These are phyloP conservation scores for Fusarium scirpi DNA, from an alignment of 2,329 filamentous ascomycete genomes.

Conservation along the genomic window DNA sequence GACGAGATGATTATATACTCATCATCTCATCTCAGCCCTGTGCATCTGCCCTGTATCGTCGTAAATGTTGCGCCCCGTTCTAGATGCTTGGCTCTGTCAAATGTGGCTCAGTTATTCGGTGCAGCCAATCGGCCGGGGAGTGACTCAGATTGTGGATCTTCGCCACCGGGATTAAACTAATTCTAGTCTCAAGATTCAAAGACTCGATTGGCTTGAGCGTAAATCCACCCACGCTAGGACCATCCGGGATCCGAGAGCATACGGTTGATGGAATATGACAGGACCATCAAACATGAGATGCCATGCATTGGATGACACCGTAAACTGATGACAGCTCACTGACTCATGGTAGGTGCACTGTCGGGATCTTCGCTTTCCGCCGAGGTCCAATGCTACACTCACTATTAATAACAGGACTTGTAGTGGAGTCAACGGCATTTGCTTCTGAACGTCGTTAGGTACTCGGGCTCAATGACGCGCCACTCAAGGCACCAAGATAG, in stretches of 20 bases:
- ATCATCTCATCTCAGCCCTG: slow-evolving; percentile 1
- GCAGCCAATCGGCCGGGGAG: slow-evolving; percentile 11
- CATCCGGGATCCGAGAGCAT: background rate
- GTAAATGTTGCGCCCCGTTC: background rate
- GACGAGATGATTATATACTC: slow-evolving; percentile 8
- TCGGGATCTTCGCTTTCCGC: background rate
- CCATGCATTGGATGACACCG: background rate
- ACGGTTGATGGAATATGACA: background rate
- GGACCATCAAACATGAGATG: background rate
- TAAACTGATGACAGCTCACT: background rate
- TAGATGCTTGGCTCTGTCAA: background rate
- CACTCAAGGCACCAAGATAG: background rate
- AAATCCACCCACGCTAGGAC: background rate
- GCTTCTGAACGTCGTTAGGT: background rate
- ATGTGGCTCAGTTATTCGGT: slow-evolving; percentile 9
- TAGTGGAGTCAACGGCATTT: background rate
- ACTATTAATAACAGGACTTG: background rate
- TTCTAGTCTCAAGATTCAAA: background rate
- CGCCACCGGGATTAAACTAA: slow-evolving; percentile 2
- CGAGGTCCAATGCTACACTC: background rate
- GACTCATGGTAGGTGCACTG: background rate
- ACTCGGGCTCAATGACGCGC: background rate
- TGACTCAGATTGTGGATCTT: slow-evolving; percentile 15
- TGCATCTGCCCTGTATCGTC: background rate
- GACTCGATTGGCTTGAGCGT: slow-evolving; percentile 9